A percentile compares a stretch with the other conserved stretches of the same genome.
phyloP scores from a whole-genome alignment of 139 green algal genomes.

The Ettlia oleoabundans region DNA sequence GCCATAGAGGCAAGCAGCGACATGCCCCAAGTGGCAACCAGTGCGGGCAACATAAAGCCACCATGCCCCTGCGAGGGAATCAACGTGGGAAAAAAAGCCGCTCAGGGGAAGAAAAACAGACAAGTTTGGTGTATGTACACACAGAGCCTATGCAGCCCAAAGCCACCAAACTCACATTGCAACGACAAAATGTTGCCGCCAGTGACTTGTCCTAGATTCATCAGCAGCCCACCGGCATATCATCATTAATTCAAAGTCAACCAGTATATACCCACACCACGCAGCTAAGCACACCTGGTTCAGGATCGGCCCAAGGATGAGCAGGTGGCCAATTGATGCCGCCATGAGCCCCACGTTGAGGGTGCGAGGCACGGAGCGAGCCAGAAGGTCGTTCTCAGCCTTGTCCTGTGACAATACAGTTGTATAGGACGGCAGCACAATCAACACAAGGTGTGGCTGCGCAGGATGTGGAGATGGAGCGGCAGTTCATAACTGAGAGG shows the following conservation, averaged over 20 bases:
- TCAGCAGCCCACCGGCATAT: too few species aligned
- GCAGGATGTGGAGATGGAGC: too few species aligned
- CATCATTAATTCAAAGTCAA: too few species aligned
- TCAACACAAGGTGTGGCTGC: neutral
- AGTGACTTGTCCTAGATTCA: too few species aligned
- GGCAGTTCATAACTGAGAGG: too few species aligned
- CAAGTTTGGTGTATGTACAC: too few species aligned
- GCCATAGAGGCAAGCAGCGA: conserved; percentile 33
- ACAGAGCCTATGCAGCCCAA: neutral
- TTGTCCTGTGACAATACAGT: conserved; percentile 30
- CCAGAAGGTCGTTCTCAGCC: conserved; percentile 36
- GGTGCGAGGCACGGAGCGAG: conserved; percentile 22
- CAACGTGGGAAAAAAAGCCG: too few species aligned
- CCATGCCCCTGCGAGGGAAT: conserved; percentile 13
- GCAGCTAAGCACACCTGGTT: conserved; percentile 24
- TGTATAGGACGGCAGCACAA: neutral
- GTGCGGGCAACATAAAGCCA: conserved; percentile 26
- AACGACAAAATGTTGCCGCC: too few species aligned
- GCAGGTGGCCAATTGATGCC: conserved; percentile 35
- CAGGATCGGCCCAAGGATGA: conserved; percentile 32
- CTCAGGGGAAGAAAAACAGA: too few species aligned
- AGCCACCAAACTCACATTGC: neutral
- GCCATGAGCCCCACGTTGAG: conserved; percentile 42
- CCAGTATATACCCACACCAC: too few species aligned
- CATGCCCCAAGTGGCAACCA: conserved; percentile 24